Conservation (phyloP, 2,329 filamentous ascomycete genomes). For the Aspergillus arachidicola region DNA sequence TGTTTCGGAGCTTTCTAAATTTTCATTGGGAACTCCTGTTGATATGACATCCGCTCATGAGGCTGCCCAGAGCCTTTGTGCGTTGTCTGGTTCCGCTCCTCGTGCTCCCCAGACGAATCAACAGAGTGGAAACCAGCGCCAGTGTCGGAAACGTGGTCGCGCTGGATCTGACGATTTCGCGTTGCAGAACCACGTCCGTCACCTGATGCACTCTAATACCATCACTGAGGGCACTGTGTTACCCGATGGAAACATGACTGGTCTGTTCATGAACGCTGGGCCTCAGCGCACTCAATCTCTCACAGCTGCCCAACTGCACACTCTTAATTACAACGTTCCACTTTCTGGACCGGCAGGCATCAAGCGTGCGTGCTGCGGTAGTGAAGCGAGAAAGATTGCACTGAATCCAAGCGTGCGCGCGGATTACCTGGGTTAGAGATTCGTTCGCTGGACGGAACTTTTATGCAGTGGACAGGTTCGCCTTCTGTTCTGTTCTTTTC, state of each 20-base stretch:
- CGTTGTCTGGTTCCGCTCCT: slow-evolving; percentile 39
- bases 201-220: slow-evolving; percentile 35
- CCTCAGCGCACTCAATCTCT: slow-evolving; percentile 16
- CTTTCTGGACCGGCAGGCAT: slow-evolving; percentile 40
- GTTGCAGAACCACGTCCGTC: slow-evolving; percentile 43
- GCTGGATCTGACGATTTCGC: slow-evolving; percentile 42
- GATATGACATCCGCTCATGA: slow-evolving; percentile 35
- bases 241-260: slow-evolving; percentile 34
- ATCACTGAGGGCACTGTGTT: slow-evolving; percentile 30
- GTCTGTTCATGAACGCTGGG: slow-evolving; percentile 35
- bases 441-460: background rate
- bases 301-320: slow-evolving; percentile 21
- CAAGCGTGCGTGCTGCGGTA: slow-evolving; percentile 46
- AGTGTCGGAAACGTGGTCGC: slow-evolving; percentile 44
- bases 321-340: slow-evolving; percentile 26
- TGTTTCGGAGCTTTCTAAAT: slow-evolving; percentile 39
- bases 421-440: slow-evolving; percentile 29
- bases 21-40: slow-evolving; percentile 35
- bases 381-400: slow-evolving; percentile 40
- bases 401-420: slow-evolving; percentile 36
- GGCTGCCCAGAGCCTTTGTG: slow-evolving; percentile 45
- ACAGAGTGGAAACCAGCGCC: slow-evolving; percentile 21
- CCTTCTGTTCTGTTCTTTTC: slow-evolving; percentile 25
- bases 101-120: slow-evolving; percentile 17
- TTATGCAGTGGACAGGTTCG: background rate